These are phyloP conservation scores for Nakaseomyces bracarensis DNA, from an alignment of 1,139 yeast genomes.

Conservation along the genomic window DNA sequence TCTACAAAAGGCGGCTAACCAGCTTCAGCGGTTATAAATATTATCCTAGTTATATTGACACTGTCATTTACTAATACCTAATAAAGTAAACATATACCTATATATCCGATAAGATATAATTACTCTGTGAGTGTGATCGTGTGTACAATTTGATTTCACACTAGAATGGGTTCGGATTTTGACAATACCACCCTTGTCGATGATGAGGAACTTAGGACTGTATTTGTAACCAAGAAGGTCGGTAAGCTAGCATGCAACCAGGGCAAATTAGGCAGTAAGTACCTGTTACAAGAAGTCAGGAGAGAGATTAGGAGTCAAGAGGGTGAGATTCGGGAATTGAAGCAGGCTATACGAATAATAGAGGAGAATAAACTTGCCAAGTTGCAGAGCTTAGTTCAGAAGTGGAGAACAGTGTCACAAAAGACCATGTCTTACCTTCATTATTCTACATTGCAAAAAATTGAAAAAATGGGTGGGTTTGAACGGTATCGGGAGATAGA, in stretches of 20 bases:
- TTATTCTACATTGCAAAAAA: constrained; percentile 37
- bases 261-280: not conserved
- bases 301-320: not conserved
- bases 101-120: too few relatives aligned
- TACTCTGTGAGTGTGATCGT: too few relatives aligned
- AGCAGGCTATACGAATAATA: constrained; percentile 34
- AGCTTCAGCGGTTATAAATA: too few relatives aligned
- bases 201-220: too few relatives aligned
- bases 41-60: too few relatives aligned
- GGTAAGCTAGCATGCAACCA: too few relatives aligned
- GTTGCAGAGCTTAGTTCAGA: constrained; percentile 30
- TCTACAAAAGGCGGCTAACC: too few relatives aligned
- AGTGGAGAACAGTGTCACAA: constrained; percentile 41
- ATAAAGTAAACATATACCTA: too few relatives aligned
- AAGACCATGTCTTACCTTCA: constrained; percentile 38
- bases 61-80: too few relatives aligned
- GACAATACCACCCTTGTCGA: not conserved
- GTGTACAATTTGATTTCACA: too few relatives aligned
- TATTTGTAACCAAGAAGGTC: not conserved
- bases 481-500: constrained; percentile 35
- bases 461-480: constrained; percentile 40
- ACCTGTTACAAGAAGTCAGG: not conserved
- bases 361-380: constrained; percentile 25
- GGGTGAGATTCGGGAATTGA: constrained; percentile 28
- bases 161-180: not conserved